phyloP scores from a whole-genome alignment of 2,329 filamentous ascomycete genomes.

The Phyllosticta ampelicida region DNA sequence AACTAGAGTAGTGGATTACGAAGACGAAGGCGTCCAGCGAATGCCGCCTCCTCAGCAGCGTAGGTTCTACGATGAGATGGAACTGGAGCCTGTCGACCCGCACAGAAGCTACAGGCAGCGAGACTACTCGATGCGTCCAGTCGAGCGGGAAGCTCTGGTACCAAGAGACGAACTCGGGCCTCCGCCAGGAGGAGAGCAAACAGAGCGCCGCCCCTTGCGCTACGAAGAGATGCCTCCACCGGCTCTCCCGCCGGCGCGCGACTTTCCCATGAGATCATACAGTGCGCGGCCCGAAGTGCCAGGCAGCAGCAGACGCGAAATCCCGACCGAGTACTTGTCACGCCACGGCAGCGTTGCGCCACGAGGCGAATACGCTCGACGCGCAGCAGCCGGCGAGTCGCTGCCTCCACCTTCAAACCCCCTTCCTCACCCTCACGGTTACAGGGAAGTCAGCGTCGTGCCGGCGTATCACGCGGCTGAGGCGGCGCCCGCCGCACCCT shows the following conservation, averaged over 20 bases:
- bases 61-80: constrained; percentile 49
- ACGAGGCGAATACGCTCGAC: constrained; percentile 17
- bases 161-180: constrained; percentile 10
- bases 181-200: constrained; percentile 8
- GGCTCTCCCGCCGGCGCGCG: constrained; percentile 17
- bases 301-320: constrained; percentile 17
- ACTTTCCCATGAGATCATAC: constrained; percentile 25
- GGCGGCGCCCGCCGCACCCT: not conserved
- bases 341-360: constrained; percentile 34
- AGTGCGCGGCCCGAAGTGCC: constrained; percentile 29
- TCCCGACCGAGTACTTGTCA: constrained; percentile 22
- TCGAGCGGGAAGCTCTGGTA: constrained; percentile 14
- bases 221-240: constrained; percentile 26
- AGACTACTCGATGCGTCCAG: constrained; percentile 46
- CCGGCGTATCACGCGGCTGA: not conserved
- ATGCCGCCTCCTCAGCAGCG: constrained; percentile 40
- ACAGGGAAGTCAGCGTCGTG: constrained; percentile 31
- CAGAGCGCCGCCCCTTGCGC: constrained; percentile 21
- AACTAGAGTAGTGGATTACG: constrained; percentile 40
- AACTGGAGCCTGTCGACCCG: constrained; percentile 43
- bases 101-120: constrained; percentile 43
- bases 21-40: constrained; percentile 21
- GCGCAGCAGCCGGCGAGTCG: constrained; percentile 1
- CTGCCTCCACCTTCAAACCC: constrained; percentile 8
- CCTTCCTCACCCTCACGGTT: constrained; percentile 20